Evolutionary conservation across 306 rosid species (phyloP).

Genomic region (Amphicarpaea edgeworthii): DNA sequence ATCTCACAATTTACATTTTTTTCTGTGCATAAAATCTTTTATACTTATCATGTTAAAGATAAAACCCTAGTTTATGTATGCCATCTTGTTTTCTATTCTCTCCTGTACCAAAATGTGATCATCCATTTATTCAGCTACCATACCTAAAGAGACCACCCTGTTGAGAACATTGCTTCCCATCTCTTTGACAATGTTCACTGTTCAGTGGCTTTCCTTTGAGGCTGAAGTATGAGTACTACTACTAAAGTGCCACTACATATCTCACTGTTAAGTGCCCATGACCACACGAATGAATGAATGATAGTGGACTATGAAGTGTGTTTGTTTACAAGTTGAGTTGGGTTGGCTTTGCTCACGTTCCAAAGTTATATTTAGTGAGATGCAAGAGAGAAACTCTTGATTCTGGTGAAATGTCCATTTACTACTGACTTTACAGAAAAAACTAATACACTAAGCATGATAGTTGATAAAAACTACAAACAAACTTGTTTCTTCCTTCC

Average conservation of each 20-base stretch:
- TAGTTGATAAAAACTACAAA: slow-evolving; percentile 14
- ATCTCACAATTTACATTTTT: slow-evolving; percentile 10
- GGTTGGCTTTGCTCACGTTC: background rate
- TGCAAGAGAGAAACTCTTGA: background rate
- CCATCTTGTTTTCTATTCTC: slow-evolving; percentile 21
- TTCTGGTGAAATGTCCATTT: background rate
- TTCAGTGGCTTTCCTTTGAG: slow-evolving; percentile 7
- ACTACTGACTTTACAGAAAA: background rate
- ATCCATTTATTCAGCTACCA: slow-evolving; percentile 5
- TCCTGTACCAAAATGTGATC: slow-evolving; percentile 15
- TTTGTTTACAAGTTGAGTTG: background rate
- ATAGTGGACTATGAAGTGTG: background rate
- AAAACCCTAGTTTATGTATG: slow-evolving; percentile 13
- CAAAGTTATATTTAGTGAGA: background rate
- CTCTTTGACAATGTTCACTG: background rate
- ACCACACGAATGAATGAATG: too few relatives aligned
- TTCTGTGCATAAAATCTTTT: slow-evolving; percentile 2
- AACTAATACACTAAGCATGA: background rate
- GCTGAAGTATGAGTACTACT: background rate
- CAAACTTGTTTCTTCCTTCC: background rate
- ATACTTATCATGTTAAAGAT: background rate
- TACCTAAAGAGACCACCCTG: background rate
- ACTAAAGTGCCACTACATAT: background rate
- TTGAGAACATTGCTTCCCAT: background rate
- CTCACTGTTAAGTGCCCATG: background rate